Conservation (phyloP, 23 red algal species). For the Gracilaria domingensis region DNA sequence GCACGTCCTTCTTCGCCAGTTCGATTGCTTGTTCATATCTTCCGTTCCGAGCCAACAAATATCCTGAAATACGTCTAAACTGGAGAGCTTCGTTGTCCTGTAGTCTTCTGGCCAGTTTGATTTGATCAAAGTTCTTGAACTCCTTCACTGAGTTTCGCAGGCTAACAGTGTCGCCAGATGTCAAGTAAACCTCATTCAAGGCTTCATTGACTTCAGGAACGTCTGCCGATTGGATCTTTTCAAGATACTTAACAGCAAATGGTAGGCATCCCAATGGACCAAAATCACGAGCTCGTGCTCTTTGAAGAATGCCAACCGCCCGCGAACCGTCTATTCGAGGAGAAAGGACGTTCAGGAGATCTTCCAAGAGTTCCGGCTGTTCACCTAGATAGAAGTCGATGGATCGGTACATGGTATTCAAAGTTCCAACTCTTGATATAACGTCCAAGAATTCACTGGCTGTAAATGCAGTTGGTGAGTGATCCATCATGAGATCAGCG, state of each 20-base stretch:
- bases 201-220: slow-evolving; percentile 93
- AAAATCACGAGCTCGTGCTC: slow-evolving; percentile 65
- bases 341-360: slow-evolving; percentile 82
- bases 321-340: slow-evolving; percentile 76
- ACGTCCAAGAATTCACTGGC: slow-evolving; percentile 82
- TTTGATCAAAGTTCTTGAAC: slow-evolving; percentile 93
- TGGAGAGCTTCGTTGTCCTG: slow-evolving; percentile 81
- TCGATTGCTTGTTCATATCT: slow-evolving; percentile 90
- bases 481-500: slow-evolving; percentile 90
- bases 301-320: slow-evolving; percentile 57
- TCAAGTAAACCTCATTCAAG: slow-evolving; percentile 82
- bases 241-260: slow-evolving; percentile 69
- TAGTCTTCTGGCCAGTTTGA: slow-evolving; percentile 70
- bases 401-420: slow-evolving; percentile 87
- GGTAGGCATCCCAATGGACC: slow-evolving; percentile 68
- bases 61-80: slow-evolving; percentile 75
- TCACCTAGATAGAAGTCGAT: slow-evolving; percentile 94
- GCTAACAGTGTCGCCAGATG: slow-evolving; percentile 64
- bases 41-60: slow-evolving; percentile 71
- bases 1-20: slow-evolving; percentile 80
- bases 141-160: slow-evolving; percentile 77
- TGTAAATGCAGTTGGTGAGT: slow-evolving; percentile 81
- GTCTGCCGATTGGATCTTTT: slow-evolving; percentile 89
- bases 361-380: slow-evolving; percentile 83
- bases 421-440: slow-evolving; percentile 76